A percentile compares a stretch with the other conserved stretches of the same genome.
These are phyloP conservation scores for Acanthamoeba culbertsoni DNA, from an alignment of 208 protist species.

Conservation along the genomic window DNA sequence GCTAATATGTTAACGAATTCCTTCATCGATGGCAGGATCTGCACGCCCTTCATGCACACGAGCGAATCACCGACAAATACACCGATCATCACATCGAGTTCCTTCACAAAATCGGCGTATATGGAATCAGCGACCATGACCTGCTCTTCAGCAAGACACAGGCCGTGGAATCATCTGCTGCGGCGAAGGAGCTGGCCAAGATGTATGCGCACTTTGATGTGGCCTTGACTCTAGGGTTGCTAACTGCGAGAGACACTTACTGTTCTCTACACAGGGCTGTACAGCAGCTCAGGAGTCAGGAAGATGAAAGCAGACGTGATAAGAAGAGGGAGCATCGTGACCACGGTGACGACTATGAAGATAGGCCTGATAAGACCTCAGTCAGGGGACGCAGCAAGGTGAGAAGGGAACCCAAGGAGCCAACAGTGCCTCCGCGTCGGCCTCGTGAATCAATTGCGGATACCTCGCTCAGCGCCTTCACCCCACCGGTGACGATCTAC, in stretches of 20 bases:
- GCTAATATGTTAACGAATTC: no score
- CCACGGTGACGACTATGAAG: neutral
- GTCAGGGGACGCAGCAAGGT: neutral
- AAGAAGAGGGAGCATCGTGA: neutral
- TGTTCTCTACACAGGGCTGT: neutral
- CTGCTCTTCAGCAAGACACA: slow-evolving; percentile 68
- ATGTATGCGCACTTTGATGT: neutral
- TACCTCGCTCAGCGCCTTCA: slow-evolving; percentile 14
- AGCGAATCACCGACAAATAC: slow-evolving; percentile 59
- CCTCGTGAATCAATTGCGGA: slow-evolving; percentile 2
- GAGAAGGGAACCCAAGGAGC: neutral
- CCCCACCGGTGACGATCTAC: slow-evolving; percentile 1
- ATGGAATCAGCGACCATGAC: slow-evolving; percentile 74
- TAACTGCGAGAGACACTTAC: neutral
- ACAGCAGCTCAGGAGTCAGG: neutral
- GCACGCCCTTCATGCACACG: slow-evolving; percentile 58
- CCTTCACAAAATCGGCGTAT: slow-evolving; percentile 32
- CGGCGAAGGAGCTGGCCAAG: slow-evolving; percentile 41
- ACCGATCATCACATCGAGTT: slow-evolving; percentile 57
- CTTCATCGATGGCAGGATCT: neutral
- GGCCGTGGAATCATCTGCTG: slow-evolving; percentile 24
- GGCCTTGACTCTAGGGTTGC: neutral
- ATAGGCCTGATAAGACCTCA: neutral
- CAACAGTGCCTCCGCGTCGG: neutral
- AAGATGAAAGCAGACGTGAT: neutral